Evolutionary conservation across 257 asterid species (phyloP), one percentile per base, ranked within the genome.

Genomic region (Lithospermum erythrorhizon): DNA sequence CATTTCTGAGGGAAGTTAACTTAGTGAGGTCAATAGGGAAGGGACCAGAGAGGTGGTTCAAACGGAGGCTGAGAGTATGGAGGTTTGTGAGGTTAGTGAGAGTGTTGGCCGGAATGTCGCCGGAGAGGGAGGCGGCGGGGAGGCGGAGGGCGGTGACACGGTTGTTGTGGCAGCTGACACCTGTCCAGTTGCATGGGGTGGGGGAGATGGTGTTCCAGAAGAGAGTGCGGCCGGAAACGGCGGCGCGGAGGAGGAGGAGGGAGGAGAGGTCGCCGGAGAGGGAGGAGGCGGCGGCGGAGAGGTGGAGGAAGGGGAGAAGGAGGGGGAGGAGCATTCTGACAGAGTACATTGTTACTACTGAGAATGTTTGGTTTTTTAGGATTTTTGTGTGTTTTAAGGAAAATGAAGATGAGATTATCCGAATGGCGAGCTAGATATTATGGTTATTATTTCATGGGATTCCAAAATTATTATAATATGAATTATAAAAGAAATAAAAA

Each of bases 151-250:
- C 77, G 18, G 81, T 70, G 16, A 89, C 96, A 16, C 85, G 82
- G 79, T 64, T 61, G 70, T 78, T 63, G 48, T 81, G 78, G 45
- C 96, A 88, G 4, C 41, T 68, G 2, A 85, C 87, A 37, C 96
- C 96, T 0, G 67, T 69, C 93, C 91, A 87, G 65, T 48, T 70
- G 85, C 96, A 87, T 47, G 94, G 91, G 52, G 82, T 69, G 58
- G 77, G 5, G 30, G 23, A 55, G 37, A 82, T 56, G 48, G 68
- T 67, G 78, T 85, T 83, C 96, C 96, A 87, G 22, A 79, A 61
- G 37, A 79, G 55, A 18, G 90, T 72, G 19, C 95, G 88, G 41
- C 96, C 96, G 61, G 79, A 81, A 11, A 85, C 75, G 27, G 96
- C 75, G 65, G 83, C 20, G 49, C 95, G 94, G 57, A 88, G 73